Conservation (phyloP, 345 rosid genomes). For the Rhizophora apiculata region DNA sequence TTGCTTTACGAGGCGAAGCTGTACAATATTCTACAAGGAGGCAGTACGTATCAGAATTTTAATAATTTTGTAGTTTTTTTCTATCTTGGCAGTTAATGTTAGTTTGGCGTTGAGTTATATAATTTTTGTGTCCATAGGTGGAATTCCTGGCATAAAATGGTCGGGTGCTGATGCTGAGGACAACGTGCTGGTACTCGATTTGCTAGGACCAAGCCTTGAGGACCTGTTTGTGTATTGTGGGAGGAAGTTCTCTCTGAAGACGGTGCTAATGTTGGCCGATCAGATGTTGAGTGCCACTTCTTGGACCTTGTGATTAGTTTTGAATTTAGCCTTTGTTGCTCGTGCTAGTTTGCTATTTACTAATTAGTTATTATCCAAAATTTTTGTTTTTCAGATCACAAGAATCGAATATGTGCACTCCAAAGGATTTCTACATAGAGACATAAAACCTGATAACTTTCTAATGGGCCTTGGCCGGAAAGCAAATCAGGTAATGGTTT, state of each 20-base stretch:
- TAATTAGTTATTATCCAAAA: constrained; percentile 1
- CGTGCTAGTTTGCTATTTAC: neutral
- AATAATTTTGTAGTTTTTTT: neutral
- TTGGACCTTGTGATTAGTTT: neutral
- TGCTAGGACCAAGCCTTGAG: constrained; percentile 96
- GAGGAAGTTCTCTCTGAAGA: constrained; percentile 82
- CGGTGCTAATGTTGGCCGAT: constrained; percentile 85
- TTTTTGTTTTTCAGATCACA: constrained; percentile 37
- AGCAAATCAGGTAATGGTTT: constrained; percentile 58
- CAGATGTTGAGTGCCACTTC: constrained; percentile 58
- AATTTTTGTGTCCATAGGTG: constrained; percentile 43
- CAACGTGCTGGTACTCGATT: constrained; percentile 73
- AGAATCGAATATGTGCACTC: constrained; percentile 74
- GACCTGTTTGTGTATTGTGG: constrained; percentile 92
- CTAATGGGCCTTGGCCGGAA: constrained; percentile 77
- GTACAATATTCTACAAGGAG: constrained; percentile 84
- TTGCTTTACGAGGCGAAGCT: constrained; percentile 87
- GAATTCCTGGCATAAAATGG: constrained; percentile 84
- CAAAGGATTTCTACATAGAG: constrained; percentile 83
- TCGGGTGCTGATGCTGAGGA: constrained; percentile 83
- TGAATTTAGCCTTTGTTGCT: neutral
- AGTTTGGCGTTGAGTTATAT: neutral
- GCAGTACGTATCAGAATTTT: constrained; percentile 45
- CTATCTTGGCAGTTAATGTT: neutral
- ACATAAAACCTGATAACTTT: constrained; percentile 76